A percentile compares a stretch with the other conserved stretches of the same genome.
These are phyloP conservation scores for Misopates orontium DNA, from an alignment of 257 asterid genomes.

Conservation along the genomic window DNA sequence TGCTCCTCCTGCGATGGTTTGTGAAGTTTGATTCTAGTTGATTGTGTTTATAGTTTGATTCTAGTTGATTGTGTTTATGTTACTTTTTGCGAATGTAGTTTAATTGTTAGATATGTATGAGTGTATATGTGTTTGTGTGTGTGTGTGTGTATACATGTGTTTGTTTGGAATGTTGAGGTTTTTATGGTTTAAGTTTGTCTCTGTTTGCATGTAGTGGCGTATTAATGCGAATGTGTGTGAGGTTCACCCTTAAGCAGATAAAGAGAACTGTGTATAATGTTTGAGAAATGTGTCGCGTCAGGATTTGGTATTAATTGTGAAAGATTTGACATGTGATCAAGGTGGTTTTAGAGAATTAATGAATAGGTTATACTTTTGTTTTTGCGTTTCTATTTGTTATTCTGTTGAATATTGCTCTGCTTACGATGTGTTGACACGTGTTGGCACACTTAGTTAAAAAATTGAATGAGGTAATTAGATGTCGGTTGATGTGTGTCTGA, in stretches of 20 bases:
- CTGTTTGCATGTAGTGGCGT: background rate
- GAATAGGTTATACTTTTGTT: background rate
- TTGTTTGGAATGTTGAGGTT: background rate
- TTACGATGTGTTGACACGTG: slow-evolving; percentile 3
- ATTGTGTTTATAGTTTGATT: no score
- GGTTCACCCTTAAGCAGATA: no score
- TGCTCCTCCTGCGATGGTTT: slow-evolving; percentile 41
- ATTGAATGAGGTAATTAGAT: slow-evolving; percentile 5
- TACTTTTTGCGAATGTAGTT: no score
- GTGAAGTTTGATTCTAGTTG: slow-evolving; percentile 20
- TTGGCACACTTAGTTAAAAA: background rate
- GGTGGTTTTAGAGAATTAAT: slow-evolving; percentile 4
- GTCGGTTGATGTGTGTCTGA: slow-evolving; percentile 1
- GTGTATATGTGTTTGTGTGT: background rate
- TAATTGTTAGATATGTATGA: background rate
- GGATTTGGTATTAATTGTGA: slow-evolving; percentile 10
- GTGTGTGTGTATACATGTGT: background rate
- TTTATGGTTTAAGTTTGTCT: background rate
- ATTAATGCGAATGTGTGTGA: slow-evolving; percentile 13
- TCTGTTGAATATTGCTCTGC: background rate
- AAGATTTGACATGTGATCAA: slow-evolving; percentile 7
- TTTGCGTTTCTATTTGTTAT: background rate
- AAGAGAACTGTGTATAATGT: no score
- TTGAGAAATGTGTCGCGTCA: background rate
- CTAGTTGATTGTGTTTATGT: no score